These are phyloP conservation scores for Raffaelea albimanens DNA, from an alignment of 2,329 filamentous ascomycete genomes.

Conservation along the genomic window DNA sequence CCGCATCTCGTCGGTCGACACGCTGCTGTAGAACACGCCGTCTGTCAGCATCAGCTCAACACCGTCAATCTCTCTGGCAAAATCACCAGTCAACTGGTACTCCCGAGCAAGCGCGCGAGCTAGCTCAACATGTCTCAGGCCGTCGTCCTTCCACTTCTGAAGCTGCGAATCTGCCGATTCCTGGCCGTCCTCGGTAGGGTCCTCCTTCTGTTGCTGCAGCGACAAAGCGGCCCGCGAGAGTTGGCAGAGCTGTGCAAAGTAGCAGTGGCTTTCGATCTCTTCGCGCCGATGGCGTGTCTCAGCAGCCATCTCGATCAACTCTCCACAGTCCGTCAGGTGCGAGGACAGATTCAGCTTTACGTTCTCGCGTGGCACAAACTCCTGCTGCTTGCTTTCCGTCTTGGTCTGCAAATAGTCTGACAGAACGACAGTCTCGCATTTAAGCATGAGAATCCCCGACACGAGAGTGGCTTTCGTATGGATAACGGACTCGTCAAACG, in stretches of 20 bases:
- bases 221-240: slow-evolving; percentile 6
- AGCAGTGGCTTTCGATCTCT: slow-evolving; percentile 39
- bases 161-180: too few relatives aligned
- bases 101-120: slow-evolving; percentile 14
- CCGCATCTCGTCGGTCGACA: slow-evolving; percentile 41
- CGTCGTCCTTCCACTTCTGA: neutral
- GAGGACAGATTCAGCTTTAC: neutral
- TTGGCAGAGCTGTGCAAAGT: slow-evolving; percentile 33
- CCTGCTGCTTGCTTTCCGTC: neutral
- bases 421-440: slow-evolving; percentile 38
- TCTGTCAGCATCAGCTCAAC: slow-evolving; percentile 1
- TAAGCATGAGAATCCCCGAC: slow-evolving; percentile 32
- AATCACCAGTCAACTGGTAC: slow-evolving; percentile 18
- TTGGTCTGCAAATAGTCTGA: slow-evolving; percentile 18
- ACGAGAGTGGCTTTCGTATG: slow-evolving; percentile 29
- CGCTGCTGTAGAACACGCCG: slow-evolving; percentile 25
- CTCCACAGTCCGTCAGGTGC: slow-evolving; percentile 28
- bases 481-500: slow-evolving; percentile 24
- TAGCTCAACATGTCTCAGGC: slow-evolving; percentile 10
- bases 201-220: neutral
- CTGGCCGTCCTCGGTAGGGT: slow-evolving; percentile 17
- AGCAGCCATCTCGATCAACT: slow-evolving; percentile 27
- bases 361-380: neutral
- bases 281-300: slow-evolving; percentile 27
- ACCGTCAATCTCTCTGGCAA: neutral